Evolutionary conservation across 106 monocot genomes (phyloP).

Genomic region (Apostasia ramifera): DNA sequence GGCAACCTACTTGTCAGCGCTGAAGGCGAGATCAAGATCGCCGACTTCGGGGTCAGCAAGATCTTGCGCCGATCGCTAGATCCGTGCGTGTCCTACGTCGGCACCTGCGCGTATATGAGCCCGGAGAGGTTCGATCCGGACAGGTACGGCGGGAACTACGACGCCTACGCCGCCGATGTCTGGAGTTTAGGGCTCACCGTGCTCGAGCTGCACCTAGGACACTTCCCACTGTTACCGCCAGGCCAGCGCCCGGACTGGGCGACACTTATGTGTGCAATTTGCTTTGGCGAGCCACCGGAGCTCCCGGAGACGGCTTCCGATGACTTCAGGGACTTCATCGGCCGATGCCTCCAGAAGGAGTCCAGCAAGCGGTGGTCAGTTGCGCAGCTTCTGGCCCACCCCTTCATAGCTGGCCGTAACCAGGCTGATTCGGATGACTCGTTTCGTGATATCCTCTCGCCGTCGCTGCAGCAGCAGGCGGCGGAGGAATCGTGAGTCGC

Average conservation of each 20-base stretch:
- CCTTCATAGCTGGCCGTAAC: slow-evolving; percentile 42
- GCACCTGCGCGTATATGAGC: slow-evolving; percentile 83
- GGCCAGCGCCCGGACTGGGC: slow-evolving; percentile 80
- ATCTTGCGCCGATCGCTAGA: slow-evolving; percentile 36
- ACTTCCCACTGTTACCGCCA: slow-evolving; percentile 52
- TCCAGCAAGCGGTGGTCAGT: slow-evolving; percentile 51
- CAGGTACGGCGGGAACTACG: slow-evolving; percentile 35
- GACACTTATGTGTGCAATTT: slow-evolving; percentile 83
- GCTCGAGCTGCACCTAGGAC: slow-evolving; percentile 47
- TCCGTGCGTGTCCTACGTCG: slow-evolving; percentile 52
- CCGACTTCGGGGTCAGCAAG: slow-evolving; percentile 61
- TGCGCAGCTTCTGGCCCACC: slow-evolving; percentile 50
- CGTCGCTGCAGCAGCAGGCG: background rate
- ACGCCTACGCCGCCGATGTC: slow-evolving; percentile 64
- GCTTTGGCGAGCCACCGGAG: slow-evolving; percentile 55
- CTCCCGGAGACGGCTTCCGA: slow-evolving; percentile 32
- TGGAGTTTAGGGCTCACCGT: slow-evolving; percentile 66
- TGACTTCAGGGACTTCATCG: slow-evolving; percentile 49
- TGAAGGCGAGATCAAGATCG: slow-evolving; percentile 54
- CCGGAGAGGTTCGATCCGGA: slow-evolving; percentile 72
- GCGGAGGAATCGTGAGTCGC: no score
- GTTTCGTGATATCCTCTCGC: slow-evolving; percentile 11
- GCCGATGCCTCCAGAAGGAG: slow-evolving; percentile 64
- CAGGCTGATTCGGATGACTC: slow-evolving; percentile 18
- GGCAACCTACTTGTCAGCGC: slow-evolving; percentile 29